Evolutionary conservation across 2,329 filamentous ascomycete species (phyloP).

Genomic region (Lasiodiplodia gonubiensis): DNA sequence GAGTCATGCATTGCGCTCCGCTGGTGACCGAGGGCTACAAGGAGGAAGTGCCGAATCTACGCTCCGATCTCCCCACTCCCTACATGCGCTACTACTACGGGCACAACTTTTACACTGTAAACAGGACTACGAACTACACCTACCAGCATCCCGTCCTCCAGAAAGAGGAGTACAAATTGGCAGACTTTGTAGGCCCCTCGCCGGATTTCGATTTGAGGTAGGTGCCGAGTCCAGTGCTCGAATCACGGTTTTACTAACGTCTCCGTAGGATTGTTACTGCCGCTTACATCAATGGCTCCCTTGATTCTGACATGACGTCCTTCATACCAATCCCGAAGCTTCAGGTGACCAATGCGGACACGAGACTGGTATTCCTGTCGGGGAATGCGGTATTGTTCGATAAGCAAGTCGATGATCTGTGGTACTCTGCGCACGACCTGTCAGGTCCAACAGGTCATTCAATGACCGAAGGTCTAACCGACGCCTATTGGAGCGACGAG

Average conservation of each 20-base stretch:
- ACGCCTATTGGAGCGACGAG: too few relatives aligned
- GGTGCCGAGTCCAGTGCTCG: background rate
- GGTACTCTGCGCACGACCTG: slow-evolving; percentile 40
- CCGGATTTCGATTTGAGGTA: background rate
- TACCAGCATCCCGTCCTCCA: background rate
- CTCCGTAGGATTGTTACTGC: background rate
- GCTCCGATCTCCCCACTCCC: background rate
- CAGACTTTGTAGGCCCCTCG: background rate
- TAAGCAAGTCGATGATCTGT: slow-evolving; percentile 38
- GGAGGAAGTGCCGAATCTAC: background rate
- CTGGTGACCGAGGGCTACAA: slow-evolving; percentile 32
- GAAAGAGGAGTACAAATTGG: background rate
- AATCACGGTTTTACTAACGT: background rate
- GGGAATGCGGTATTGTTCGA: slow-evolving; percentile 37
- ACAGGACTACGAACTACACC: background rate
- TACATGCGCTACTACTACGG: slow-evolving; percentile 29
- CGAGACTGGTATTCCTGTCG: slow-evolving; percentile 40
- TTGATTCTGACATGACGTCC: background rate
- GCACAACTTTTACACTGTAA: background rate
- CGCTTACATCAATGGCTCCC: background rate
- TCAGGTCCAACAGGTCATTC: too few relatives aligned
- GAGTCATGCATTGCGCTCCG: slow-evolving; percentile 36
- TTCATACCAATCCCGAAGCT: slow-evolving; percentile 35
- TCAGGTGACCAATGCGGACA: slow-evolving; percentile 38
- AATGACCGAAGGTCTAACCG: too few relatives aligned